These are phyloP conservation scores for Wickerhamomyces xylosicus DNA, from an alignment of 805 yeast genomes.

Conservation along the genomic window DNA sequence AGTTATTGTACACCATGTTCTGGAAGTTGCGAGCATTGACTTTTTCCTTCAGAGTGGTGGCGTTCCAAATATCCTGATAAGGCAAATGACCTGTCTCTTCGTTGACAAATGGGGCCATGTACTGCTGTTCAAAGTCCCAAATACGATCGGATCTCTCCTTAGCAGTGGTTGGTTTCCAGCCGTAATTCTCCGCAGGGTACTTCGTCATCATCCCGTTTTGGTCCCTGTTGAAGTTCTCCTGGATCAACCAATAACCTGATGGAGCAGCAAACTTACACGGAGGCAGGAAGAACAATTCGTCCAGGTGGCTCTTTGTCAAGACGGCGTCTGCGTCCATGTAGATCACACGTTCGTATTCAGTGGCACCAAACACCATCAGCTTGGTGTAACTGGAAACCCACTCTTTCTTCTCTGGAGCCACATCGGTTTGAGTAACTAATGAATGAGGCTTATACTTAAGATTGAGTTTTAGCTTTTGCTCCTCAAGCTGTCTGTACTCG, in stretches of 20 bases:
- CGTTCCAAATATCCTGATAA: neutral
- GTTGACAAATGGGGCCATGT: conserved; percentile 3
- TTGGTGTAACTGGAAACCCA: conserved; percentile 50
- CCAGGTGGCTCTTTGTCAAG: conserved; percentile 29
- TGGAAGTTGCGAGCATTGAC: conserved; percentile 9
- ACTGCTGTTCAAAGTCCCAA: conserved; percentile 1
- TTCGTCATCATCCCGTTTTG: conserved; percentile 9
- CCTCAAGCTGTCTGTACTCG: conserved; percentile 5
- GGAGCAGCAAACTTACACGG: conserved; percentile 36
- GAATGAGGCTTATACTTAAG: conserved; percentile 5
- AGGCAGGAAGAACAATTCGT: conserved; percentile 42
- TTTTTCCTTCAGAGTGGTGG: neutral
- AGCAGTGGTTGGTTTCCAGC: conserved; percentile 14
- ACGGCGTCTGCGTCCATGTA: conserved; percentile 50
- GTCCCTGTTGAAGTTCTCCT: conserved; percentile 17
- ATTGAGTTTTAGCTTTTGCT: conserved; percentile 9
- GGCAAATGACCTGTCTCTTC: neutral
- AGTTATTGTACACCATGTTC: conserved; percentile 24
- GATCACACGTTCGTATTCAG: conserved; percentile 40
- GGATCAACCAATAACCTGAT: conserved; percentile 29
- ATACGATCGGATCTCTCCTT: conserved; percentile 12
- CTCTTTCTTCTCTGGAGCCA: conserved; percentile 9
- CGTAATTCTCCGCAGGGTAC: conserved; percentile 13
- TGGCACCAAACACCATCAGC: conserved; percentile 37
- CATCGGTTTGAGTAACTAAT: conserved; percentile 8